These are phyloP conservation scores for Astrothelium subdiscretum DNA, from an alignment of 495 filamentous ascomycete genomes.

Conservation along the genomic window DNA sequence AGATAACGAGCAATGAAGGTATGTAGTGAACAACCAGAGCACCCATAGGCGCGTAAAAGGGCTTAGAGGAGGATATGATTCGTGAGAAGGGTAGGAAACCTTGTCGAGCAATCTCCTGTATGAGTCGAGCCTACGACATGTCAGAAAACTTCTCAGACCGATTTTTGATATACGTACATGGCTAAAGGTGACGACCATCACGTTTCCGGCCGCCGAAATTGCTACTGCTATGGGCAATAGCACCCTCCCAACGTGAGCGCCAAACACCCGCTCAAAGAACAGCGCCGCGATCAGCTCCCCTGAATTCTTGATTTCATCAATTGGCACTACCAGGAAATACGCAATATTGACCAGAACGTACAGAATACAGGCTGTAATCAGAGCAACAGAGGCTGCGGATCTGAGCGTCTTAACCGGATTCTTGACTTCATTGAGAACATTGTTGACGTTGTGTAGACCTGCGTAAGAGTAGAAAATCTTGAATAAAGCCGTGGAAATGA, in stretches of 20 bases:
- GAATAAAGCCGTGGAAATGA: constrained; percentile 53
- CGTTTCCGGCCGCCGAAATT: constrained; percentile 56
- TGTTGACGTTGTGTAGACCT: constrained; percentile 56
- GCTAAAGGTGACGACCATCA: constrained; percentile 63
- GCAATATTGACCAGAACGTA: constrained; percentile 62
- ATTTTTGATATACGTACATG: background rate
- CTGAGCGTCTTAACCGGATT: constrained; percentile 56
- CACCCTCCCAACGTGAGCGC: constrained; percentile 40
- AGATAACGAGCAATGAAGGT: constrained; percentile 53
- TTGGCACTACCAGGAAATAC: constrained; percentile 55
- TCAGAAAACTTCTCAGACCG: background rate
- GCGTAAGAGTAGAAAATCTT: constrained; percentile 66
- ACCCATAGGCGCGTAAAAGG: constrained; percentile 56
- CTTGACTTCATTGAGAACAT: constrained; percentile 66
- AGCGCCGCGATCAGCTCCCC: constrained; percentile 57
- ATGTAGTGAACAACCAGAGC: constrained; percentile 58
- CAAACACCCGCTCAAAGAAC: constrained; percentile 58
- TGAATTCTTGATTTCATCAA: constrained; percentile 55
- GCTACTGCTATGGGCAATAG: constrained; percentile 55
- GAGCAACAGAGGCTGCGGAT: constrained; percentile 48
- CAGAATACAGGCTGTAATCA: constrained; percentile 48
- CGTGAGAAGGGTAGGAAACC: constrained; percentile 58
- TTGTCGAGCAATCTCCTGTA: constrained; percentile 57
- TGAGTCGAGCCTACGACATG: constrained; percentile 47
- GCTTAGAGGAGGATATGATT: constrained; percentile 50